phyloP scores from a whole-genome alignment of 2,329 filamentous ascomycete species.

The Corynespora cassiicola region DNA sequence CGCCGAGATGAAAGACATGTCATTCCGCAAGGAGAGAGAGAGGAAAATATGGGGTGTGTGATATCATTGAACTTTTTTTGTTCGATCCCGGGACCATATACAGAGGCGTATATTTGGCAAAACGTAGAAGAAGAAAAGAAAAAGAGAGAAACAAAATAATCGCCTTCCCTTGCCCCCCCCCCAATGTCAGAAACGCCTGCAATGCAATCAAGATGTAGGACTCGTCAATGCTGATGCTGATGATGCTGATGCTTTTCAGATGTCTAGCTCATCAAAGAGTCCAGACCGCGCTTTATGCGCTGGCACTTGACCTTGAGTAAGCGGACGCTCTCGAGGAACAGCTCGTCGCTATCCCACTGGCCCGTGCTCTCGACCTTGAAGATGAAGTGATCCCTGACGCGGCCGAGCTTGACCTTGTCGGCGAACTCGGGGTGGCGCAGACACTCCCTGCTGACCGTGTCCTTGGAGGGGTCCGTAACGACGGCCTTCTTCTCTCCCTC shows the following conservation, averaged over 20 bases:
- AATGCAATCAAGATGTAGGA: too few relatives aligned
- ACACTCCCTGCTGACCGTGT: conserved; percentile 93
- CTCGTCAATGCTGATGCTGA: too few relatives aligned
- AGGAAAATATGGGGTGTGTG: too few relatives aligned
- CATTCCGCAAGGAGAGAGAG: too few relatives aligned
- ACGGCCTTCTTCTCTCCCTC: conserved; percentile 87
- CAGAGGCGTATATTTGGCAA: too few relatives aligned
- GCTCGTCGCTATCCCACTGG: conserved; percentile 90
- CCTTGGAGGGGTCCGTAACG: conserved; percentile 85
- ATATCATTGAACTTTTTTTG: conserved; percentile 31
- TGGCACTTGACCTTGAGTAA: conserved; percentile 85
- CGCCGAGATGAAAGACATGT: too few relatives aligned
- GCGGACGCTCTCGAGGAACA: conserved; percentile 90
- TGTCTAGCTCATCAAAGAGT: conserved; percentile 46
- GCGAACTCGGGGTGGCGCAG: conserved; percentile 92
- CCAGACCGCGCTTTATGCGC: conserved; percentile 73
- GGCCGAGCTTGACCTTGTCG: conserved; percentile 91
- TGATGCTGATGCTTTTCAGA: background rate
- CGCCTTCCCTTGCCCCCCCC: background rate
- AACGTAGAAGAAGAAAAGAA: too few relatives aligned
- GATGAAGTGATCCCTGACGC: conserved; percentile 94
- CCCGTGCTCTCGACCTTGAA: conserved; percentile 94
- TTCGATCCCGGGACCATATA: too few relatives aligned
- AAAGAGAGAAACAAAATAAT: background rate
- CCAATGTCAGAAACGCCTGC: background rate